These are phyloP conservation scores for Globisporangium viniferum DNA, from an alignment of 352 stramenopile species.

Conservation along the genomic window DNA sequence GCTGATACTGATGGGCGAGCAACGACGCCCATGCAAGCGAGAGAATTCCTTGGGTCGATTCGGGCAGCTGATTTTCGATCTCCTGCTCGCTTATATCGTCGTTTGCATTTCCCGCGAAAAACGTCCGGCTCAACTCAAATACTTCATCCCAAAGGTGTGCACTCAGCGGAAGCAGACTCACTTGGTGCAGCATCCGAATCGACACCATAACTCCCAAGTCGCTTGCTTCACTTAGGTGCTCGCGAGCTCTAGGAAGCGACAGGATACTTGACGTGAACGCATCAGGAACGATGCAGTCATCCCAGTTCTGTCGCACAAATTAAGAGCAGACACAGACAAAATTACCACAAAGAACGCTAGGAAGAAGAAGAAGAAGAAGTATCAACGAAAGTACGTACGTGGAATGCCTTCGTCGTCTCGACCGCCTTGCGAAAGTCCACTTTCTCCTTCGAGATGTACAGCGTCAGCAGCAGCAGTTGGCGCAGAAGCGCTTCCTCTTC, in stretches of 20 bases:
- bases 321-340: background rate
- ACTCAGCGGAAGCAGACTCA: slow-evolving; percentile 18
- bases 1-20: slow-evolving; percentile 40
- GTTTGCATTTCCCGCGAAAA: slow-evolving; percentile 32
- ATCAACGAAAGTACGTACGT: slow-evolving; percentile 16
- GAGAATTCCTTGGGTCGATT: slow-evolving; percentile 31
- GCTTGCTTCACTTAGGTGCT: slow-evolving; percentile 19
- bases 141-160: slow-evolving; percentile 15
- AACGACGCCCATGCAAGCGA: slow-evolving; percentile 52
- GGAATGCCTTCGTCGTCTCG: slow-evolving; percentile 32
- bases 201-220: slow-evolving; percentile 36
- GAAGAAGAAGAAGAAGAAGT: background rate
- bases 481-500: slow-evolving; percentile 57
- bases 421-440: slow-evolving; percentile 29
- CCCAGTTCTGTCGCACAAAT: slow-evolving; percentile 23
- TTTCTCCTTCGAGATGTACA: slow-evolving; percentile 41
- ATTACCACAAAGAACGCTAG: background rate
- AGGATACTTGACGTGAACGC: slow-evolving; percentile 25
- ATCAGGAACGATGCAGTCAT: slow-evolving; percentile 27
- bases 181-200: slow-evolving; percentile 31
- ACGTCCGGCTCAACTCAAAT: slow-evolving; percentile 19
- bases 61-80: slow-evolving; percentile 22
- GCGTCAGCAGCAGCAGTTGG: slow-evolving; percentile 49
- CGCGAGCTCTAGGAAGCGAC: slow-evolving; percentile 18
- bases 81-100: slow-evolving; percentile 9